phyloP scores from a whole-genome alignment of 202 grass and related monocot species.

The Zoysia matrella region DNA sequence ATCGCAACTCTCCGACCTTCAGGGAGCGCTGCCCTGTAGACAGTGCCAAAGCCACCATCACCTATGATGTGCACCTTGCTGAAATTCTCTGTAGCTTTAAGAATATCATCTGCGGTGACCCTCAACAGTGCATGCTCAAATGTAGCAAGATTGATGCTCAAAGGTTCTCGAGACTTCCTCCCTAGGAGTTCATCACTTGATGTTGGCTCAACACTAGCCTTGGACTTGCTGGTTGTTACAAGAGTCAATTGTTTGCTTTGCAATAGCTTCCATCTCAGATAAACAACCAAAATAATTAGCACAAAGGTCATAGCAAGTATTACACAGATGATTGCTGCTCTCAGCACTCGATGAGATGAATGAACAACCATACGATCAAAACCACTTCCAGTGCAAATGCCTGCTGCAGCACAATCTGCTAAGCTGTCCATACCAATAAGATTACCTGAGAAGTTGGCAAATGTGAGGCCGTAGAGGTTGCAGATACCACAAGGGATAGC shows the following conservation, averaged over 20 bases:
- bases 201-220: conserved; percentile 66
- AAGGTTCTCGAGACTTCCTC: conserved; percentile 76
- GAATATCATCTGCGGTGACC: conserved; percentile 84
- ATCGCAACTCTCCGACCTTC: conserved; percentile 75
- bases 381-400: conserved; percentile 53
- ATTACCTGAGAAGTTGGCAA: conserved; percentile 86
- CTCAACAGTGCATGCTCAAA: conserved; percentile 86
- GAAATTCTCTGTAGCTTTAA: conserved; percentile 93
- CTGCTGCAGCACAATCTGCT: conserved; percentile 61
- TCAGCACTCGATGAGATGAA: conserved; percentile 47
- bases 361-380: conserved; percentile 38
- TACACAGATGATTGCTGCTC: conserved; percentile 48
- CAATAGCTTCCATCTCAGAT: conserved; percentile 56
- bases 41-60: conserved; percentile 20
- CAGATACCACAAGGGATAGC: conserved; percentile 81
- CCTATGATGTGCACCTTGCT: conserved; percentile 93
- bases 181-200: conserved; percentile 89
- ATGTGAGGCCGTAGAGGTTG: conserved; percentile 68
- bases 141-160: conserved; percentile 97
- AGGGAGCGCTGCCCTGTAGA: conserved; percentile 79
- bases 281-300: conserved; percentile 48
- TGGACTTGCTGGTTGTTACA: conserved; percentile 57
- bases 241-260: conserved; percentile 54
- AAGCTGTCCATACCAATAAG: conserved; percentile 54
- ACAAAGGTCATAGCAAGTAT: conserved; percentile 51